Evolutionary conservation across 2,329 filamentous ascomycete genomes (phyloP).

Genomic region (Colletotrichum theobromicola): DNA sequence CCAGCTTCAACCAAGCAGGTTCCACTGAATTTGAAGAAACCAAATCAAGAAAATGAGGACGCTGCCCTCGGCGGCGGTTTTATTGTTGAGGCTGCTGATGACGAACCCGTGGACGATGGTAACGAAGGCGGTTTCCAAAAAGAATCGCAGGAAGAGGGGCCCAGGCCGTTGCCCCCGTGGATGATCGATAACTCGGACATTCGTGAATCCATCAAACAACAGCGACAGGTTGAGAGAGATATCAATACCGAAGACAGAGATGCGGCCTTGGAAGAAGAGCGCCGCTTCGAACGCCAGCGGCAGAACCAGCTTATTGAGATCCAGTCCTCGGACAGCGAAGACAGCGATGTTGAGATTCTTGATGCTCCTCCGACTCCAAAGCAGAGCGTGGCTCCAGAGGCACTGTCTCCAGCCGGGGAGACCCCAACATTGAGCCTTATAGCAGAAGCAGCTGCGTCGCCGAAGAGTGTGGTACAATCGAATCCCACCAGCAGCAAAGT

Average conservation of each 20-base stretch:
- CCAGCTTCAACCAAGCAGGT: slow-evolving; percentile 9
- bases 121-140: slow-evolving; percentile 71
- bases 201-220: slow-evolving; percentile 64
- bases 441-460: not conserved
- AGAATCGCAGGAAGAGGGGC: slow-evolving; percentile 45
- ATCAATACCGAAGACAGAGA: slow-evolving; percentile 70
- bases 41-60: slow-evolving; percentile 22
- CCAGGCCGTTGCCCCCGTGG: slow-evolving; percentile 78
- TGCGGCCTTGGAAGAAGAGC: slow-evolving; percentile 60
- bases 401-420: not conserved
- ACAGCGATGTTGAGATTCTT: slow-evolving; percentile 62
- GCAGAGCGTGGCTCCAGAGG: slow-evolving; percentile 1
- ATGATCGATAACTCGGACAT: slow-evolving; percentile 71
- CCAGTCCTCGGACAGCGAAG: slow-evolving; percentile 64
- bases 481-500: not conserved
- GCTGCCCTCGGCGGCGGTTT: slow-evolving; percentile 40
- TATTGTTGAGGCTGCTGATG: slow-evolving; percentile 28
- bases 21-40: not conserved
- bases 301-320: slow-evolving; percentile 64
- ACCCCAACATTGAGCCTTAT: not conserved
- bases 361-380: slow-evolving; percentile 47
- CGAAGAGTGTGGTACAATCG: not conserved
- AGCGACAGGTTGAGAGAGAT: slow-evolving; percentile 59
- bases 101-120: slow-evolving; percentile 42
- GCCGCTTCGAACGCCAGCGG: slow-evolving; percentile 45